phyloP scores from a whole-genome alignment of 768 basidiomycete genomes.

The Peribolospora kevripleyi region DNA sequence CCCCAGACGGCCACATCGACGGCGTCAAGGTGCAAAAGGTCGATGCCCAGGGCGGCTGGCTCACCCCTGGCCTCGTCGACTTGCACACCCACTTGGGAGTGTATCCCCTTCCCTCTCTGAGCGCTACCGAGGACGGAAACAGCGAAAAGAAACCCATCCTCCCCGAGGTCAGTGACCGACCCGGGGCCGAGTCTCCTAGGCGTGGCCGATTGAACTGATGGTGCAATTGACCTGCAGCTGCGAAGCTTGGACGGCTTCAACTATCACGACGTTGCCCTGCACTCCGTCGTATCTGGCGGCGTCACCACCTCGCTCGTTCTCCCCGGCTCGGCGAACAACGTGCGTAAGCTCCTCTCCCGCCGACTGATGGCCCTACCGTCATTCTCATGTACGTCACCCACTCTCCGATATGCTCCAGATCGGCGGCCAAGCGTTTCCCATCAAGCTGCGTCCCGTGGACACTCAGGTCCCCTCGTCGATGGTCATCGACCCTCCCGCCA shows the following conservation, averaged over 20 bases:
- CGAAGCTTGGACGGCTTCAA: constrained; percentile 63
- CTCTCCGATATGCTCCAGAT: constrained; percentile 11
- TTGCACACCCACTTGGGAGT: constrained; percentile 56
- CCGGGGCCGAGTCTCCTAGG: no score
- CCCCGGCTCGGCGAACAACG: constrained; percentile 33
- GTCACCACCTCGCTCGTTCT: constrained; percentile 63
- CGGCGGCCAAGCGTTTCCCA: constrained; percentile 55
- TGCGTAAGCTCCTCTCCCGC: constrained; percentile 4
- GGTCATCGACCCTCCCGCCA: constrained; percentile 48
- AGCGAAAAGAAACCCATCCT: no score
- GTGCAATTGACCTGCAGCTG: constrained; percentile 43
- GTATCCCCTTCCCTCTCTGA: constrained; percentile 32
- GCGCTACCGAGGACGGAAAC: constrained; percentile 33
- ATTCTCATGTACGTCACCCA: constrained; percentile 7
- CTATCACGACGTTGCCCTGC: constrained; percentile 53
- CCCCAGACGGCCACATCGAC: constrained; percentile 42
- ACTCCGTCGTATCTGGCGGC: constrained; percentile 56
- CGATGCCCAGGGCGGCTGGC: constrained; percentile 42
- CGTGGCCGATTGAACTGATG: constrained; percentile 17
- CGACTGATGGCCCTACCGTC: neutral
- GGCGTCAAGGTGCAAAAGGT: constrained; percentile 18
- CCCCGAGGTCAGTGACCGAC: no score
- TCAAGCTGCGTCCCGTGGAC: constrained; percentile 45
- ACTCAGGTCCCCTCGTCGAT: constrained; percentile 44
- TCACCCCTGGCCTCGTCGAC: constrained; percentile 28